A percentile compares a stretch with the other conserved stretches of the same genome.
Evolutionary conservation across 2,329 filamentous ascomycete genomes (phyloP).

Genomic region (Scytalidium sp.): DNA sequence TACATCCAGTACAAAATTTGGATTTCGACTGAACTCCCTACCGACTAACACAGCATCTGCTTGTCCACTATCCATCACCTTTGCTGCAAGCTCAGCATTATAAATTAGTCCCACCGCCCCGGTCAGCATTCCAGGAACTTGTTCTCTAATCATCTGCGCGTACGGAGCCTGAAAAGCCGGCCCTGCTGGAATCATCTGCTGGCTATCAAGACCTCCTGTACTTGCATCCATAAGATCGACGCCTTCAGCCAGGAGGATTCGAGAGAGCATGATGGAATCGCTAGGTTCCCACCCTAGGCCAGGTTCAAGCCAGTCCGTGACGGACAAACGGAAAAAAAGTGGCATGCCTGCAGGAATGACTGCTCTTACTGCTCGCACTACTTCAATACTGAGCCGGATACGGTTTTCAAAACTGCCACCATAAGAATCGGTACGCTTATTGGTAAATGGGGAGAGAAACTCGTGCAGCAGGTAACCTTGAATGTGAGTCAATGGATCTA

Average conservation of each 20-base stretch:
- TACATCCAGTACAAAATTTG: not conserved
- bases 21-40: not conserved
- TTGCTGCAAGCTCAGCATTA: not conserved
- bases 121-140: not conserved
- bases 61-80: not conserved
- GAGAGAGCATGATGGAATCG: constrained; percentile 59
- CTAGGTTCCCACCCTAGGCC: constrained; percentile 60
- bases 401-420: constrained; percentile 27
- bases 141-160: constrained; percentile 63
- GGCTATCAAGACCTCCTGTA: constrained; percentile 59
- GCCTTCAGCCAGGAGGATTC: constrained; percentile 58
- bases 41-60: not conserved
- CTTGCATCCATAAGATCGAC: constrained; percentile 72
- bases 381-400: constrained; percentile 47
- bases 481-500: not conserved
- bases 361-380: not conserved
- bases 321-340: constrained; percentile 66
- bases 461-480: constrained; percentile 28
- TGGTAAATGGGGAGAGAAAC: constrained; percentile 25
- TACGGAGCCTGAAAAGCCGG: constrained; percentile 69
- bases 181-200: constrained; percentile 51
- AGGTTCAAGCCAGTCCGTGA: constrained; percentile 65
- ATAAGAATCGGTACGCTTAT: constrained; percentile 26
- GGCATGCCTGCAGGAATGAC: constrained; percentile 49
- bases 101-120: not conserved